Base-by-base conservation (phyloP, 768 basidiomycete species). In the Fibroporia radiculosa region DNA sequence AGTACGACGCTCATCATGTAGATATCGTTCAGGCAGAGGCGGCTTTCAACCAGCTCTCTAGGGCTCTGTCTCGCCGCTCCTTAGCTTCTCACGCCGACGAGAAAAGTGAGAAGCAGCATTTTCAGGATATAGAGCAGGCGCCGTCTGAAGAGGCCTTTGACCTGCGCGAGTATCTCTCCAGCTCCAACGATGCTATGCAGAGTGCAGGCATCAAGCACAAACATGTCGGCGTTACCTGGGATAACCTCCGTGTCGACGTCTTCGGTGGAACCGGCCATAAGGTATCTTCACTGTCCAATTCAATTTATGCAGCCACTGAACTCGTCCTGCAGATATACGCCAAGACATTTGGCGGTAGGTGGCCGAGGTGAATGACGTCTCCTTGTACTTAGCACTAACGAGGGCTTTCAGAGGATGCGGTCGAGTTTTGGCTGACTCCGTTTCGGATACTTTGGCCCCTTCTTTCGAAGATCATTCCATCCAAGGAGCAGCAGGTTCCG, bases 191-290 rank as follows among this genome's bases (percentile, higher is more conserved):
- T 52, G 77, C 78, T 1, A 71, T 77, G 40, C 74, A 84, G 44
- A 57, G 62, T 16, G 81, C 80, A 2, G 84, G 84, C 13, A 80
- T 85, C 37, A 74, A 73, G 47, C 78, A 81, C 54, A 87, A 87
- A 71, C 79, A 82, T 48, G 82, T 87, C 6, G 83, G 83, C 25
- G 78, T 88, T 19, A 76, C 77, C 20, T 88, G 85, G 85, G 73
- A 83, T 41, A 69, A 80, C 52, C 64, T 88, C 1, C 66, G 77
- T 47, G 84, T 86, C 25, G 66, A 76, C 5, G 81, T 78, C 25
- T 47, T 70, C 3, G 84, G 81, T 16, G 75, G 73, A 11, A 55
- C 64, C 10, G 69, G 74, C 58, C 68, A 65, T 57, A 85, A 84
- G 68, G 83, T 75, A 37, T 33, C 66, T 14, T 27, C 14, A 19